Conservation (phyloP, 2,329 filamentous ascomycete genomes). For the Cercospora sp. region DNA sequence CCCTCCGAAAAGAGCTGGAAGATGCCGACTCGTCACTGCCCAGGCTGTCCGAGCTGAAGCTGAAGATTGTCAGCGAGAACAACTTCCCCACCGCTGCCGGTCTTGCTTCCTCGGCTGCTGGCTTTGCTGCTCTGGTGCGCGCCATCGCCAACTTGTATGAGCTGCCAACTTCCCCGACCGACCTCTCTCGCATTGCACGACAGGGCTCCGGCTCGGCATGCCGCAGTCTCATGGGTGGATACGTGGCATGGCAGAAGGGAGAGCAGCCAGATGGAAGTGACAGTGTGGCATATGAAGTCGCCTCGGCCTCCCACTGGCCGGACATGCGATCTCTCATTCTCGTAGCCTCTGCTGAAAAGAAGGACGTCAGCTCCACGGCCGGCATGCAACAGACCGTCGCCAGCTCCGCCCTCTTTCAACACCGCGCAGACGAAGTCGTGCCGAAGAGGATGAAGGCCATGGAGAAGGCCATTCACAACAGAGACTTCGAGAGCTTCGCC, state of each 20-base stretch:
- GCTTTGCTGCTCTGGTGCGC: conserved; percentile 68
- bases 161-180: conserved; percentile 71
- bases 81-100: conserved; percentile 98
- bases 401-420: conserved; percentile 83
- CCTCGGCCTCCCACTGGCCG: conserved; percentile 88
- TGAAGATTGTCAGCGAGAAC: conserved; percentile 92
- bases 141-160: conserved; percentile 91
- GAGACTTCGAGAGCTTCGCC: conserved; percentile 84
- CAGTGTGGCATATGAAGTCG: conserved; percentile 84
- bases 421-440: conserved; percentile 73
- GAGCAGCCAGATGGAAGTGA: conserved; percentile 75
- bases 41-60: conserved; percentile 71
- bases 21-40: conserved; percentile 70
- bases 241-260: conserved; percentile 91
- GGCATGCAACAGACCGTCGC: conserved; percentile 97
- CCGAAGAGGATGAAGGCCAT: conserved; percentile 80
- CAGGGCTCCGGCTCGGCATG: conserved; percentile 96
- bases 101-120: conserved; percentile 67
- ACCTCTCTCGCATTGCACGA: conserved; percentile 84
- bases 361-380: conserved; percentile 86
- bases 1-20: conserved; percentile 75
- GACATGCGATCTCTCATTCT: conserved; percentile 90
- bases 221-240: conserved; percentile 88
- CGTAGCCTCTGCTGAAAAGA: conserved; percentile 90
- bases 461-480: conserved; percentile 73